Evolutionary conservation across 2,329 filamentous ascomycete species (phyloP).

Genomic region (Sarocladium strictum): DNA sequence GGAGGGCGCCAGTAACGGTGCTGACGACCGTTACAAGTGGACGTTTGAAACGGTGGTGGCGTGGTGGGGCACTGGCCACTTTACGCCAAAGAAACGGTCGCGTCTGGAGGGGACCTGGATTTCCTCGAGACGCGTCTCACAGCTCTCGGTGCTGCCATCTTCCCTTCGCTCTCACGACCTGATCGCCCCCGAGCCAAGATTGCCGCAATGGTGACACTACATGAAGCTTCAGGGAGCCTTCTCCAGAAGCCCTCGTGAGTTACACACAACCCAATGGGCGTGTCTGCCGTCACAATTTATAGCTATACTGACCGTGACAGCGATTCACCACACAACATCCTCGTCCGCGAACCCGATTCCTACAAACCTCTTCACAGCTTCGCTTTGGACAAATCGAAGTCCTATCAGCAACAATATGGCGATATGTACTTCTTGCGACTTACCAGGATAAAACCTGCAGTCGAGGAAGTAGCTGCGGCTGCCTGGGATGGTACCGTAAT

Average conservation of each 20-base stretch:
- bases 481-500: slow-evolving; percentile 77
- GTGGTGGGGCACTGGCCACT: slow-evolving; percentile 3
- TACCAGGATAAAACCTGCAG: slow-evolving; percentile 76
- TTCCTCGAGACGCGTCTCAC: slow-evolving; percentile 2
- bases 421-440: slow-evolving; percentile 97
- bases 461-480: slow-evolving; percentile 66
- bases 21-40: not conserved
- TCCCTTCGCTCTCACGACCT: not conserved
- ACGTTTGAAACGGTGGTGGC: slow-evolving; percentile 1
- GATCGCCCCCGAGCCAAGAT: not conserved
- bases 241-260: slow-evolving; percentile 28
- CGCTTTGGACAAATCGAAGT: slow-evolving; percentile 60
- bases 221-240: slow-evolving; percentile 26
- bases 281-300: not conserved
- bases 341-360: slow-evolving; percentile 46
- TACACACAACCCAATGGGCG: not conserved
- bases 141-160: not conserved
- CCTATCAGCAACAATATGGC: slow-evolving; percentile 92
- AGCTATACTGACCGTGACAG: slow-evolving; percentile 13
- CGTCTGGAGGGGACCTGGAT: not conserved
- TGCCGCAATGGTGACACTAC: slow-evolving; percentile 26
- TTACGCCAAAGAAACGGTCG: slow-evolving; percentile 10
- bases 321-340: slow-evolving; percentile 28
- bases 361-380: slow-evolving; percentile 78
- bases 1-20: not conserved